Percentiles rank a stretch among this genome's conserved stretches.
These are phyloP conservation scores for Mycena vitilis DNA, from an alignment of 768 basidiomycete genomes.

Conservation along the genomic window DNA sequence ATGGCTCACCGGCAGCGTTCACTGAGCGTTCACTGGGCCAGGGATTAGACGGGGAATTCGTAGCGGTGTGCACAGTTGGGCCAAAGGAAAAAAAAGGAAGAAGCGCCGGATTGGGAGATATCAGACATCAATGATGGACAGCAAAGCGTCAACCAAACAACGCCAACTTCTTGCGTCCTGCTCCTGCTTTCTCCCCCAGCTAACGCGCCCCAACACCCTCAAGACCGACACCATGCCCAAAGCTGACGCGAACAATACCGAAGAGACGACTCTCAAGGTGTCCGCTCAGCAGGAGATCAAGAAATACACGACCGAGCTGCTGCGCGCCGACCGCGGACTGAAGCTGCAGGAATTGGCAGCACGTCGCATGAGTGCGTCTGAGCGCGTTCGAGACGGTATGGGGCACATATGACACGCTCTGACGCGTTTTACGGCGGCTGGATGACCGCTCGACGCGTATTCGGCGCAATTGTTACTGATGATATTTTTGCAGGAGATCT, in stretches of 20 bases:
- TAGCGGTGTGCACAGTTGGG: too few relatives aligned
- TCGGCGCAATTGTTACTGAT: neutral
- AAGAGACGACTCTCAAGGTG: neutral
- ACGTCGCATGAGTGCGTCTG: neutral
- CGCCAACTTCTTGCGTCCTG: too few relatives aligned
- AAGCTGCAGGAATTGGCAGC: constrained; percentile 5
- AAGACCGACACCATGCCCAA: neutral
- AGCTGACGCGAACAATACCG: neutral
- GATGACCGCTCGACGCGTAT: neutral
- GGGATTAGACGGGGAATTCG: too few relatives aligned
- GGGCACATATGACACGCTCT: neutral
- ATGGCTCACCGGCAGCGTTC: too few relatives aligned
- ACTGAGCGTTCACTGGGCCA: too few relatives aligned
- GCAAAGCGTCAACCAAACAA: too few relatives aligned
- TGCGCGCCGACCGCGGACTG: neutral
- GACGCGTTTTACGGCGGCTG: constrained; percentile 11
- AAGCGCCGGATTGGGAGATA: too few relatives aligned
- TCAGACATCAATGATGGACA: too few relatives aligned
- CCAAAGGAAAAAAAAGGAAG: too few relatives aligned
- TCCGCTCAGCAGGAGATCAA: neutral
- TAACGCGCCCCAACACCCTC: too few relatives aligned
- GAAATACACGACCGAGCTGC: neutral
- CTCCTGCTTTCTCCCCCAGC: too few relatives aligned
- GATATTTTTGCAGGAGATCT: constrained; percentile 10
- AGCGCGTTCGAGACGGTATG: neutral